These are phyloP conservation scores for Aspergillus carlsbadensis DNA, from an alignment of 495 filamentous ascomycete species.

Conservation along the genomic window DNA sequence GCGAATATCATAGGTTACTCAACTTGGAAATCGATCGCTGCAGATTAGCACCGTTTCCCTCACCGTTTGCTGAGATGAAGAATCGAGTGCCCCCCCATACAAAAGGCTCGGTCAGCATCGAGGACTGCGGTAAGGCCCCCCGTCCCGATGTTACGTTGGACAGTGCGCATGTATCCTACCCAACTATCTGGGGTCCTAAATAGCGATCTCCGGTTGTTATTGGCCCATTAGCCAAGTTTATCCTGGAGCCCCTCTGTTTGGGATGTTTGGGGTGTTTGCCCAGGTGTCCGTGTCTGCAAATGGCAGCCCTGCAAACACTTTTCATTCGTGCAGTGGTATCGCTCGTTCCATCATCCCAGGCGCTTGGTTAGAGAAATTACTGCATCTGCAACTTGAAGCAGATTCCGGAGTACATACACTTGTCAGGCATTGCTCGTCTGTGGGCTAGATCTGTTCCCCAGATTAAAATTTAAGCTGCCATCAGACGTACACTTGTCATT, in stretches of 20 bases:
- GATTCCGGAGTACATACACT: too few relatives aligned
- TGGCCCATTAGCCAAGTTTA: slow-evolving; percentile 5
- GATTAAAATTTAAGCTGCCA: too few relatives aligned
- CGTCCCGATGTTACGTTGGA: background rate
- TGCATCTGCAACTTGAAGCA: background rate
- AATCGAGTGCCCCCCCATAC: background rate
- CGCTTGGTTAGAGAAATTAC: background rate
- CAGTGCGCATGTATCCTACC: background rate
- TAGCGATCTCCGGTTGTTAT: slow-evolving; percentile 1
- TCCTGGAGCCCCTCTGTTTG: background rate
- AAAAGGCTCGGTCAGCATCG: slow-evolving; percentile 6
- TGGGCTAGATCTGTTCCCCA: too few relatives aligned
- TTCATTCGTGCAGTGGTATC: background rate
- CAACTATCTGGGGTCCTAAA: slow-evolving; percentile 1
- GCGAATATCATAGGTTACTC: background rate
- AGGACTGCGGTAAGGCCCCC: slow-evolving; percentile 9
- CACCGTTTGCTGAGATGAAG: slow-evolving; percentile 11
- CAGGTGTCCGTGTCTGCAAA: background rate
- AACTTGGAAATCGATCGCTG: background rate
- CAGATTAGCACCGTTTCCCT: background rate
- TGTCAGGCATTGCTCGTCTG: too few relatives aligned
- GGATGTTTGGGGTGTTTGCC: background rate
- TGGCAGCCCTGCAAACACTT: background rate
- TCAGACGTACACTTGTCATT: too few relatives aligned
- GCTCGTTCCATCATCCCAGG: background rate